Evolutionary conservation across 1,139 yeast species (phyloP), one percentile per base, ranked within the genome.

Genomic region (Saccharomyces pastorianus): DNA sequence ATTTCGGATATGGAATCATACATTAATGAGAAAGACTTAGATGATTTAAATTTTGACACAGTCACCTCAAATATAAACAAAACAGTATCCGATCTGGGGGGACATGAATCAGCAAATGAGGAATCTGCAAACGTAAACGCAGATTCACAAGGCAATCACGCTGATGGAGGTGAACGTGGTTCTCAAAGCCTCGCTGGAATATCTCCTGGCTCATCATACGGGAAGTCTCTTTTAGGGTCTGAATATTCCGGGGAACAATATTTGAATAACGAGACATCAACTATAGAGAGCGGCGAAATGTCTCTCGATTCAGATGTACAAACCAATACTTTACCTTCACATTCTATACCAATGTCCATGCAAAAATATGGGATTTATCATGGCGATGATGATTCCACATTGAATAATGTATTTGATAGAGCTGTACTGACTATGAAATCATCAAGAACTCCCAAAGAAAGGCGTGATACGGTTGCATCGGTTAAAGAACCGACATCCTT

Each of bases 201-300:
- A 5, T 9, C 44, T 5, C 44, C 44, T 38, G 67, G 58, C 2
- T 71, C 75, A 0, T 72, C 76, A 0, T 70, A 71, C 56, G 75
- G 74, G 47, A 71, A 68, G 32, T 64, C 75, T 1, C 53, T 73
- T 6, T 53, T 73, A 26, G 76, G 70, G 46, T 73, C 76, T 0
- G 77, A 73, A 46, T 70, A 64, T 54, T 69, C 72, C 25, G 71
- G 64, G 17, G 71, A 66, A 32, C 71, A 62, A 14, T 62, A 60
- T 8, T 59, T 53, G 17, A 62, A 64, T 29, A 56, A 59, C 1
- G 59, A 60, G 4, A 61, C 59, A 31, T 63, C 65, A 8, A 60
- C 56, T 6, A 53, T 52, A 26, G 58, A 57, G 26, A 63, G 59
- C 32, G 56, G 51, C 27, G 54, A 60, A 20, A 51, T 57, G 27